Percentiles rank a stretch among this genome's conserved stretches.
phyloP scores from a whole-genome alignment of 768 basidiomycete species.

The Mycena vulgaris region DNA sequence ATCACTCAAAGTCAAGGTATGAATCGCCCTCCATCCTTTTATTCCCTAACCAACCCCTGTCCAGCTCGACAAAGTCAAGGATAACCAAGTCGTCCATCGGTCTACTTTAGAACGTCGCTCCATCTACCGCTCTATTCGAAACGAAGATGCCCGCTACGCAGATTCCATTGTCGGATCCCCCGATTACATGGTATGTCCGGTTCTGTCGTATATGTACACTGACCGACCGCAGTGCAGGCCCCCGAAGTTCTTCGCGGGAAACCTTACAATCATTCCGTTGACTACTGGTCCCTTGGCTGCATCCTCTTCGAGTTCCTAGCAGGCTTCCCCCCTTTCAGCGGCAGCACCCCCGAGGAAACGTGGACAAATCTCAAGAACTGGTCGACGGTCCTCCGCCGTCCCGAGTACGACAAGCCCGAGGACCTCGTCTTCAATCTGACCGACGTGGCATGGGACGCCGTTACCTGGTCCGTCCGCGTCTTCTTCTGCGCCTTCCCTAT shows the following conservation, averaged over 20 bases:
- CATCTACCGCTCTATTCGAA: slow-evolving; percentile 92
- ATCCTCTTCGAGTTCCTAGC: slow-evolving; percentile 98
- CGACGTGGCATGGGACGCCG: slow-evolving; percentile 94
- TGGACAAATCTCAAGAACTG: slow-evolving; percentile 99
- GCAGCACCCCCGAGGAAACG: slow-evolving; percentile 95
- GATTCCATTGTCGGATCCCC: slow-evolving; percentile 98
- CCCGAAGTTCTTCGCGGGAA: slow-evolving; percentile 94
- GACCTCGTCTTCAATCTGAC: slow-evolving; percentile 97
- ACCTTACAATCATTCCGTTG: slow-evolving; percentile 95
- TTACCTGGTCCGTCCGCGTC: slow-evolving; percentile 75
- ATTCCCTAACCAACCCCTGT: slow-evolving; percentile 2
- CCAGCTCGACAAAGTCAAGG: slow-evolving; percentile 96
- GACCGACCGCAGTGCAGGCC: slow-evolving; percentile 57
- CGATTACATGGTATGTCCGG: slow-evolving; percentile 87
- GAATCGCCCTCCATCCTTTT: slow-evolving; percentile 26
- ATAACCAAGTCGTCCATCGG: slow-evolving; percentile 89
- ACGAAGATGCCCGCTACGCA: slow-evolving; percentile 93
- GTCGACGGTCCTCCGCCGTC: slow-evolving; percentile 91
- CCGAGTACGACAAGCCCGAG: slow-evolving; percentile 95
- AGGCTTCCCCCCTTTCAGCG: slow-evolving; percentile 98
- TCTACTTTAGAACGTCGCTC: slow-evolving; percentile 96
- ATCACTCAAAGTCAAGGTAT: slow-evolving; percentile 91
- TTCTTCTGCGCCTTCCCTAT: slow-evolving; percentile 2
- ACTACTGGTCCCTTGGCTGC: slow-evolving; percentile 99
- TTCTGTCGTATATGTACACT: background rate